Evolutionary conservation across 164 flowering plant genomes (phyloP).

Genomic region (Vitis amurensis): DNA sequence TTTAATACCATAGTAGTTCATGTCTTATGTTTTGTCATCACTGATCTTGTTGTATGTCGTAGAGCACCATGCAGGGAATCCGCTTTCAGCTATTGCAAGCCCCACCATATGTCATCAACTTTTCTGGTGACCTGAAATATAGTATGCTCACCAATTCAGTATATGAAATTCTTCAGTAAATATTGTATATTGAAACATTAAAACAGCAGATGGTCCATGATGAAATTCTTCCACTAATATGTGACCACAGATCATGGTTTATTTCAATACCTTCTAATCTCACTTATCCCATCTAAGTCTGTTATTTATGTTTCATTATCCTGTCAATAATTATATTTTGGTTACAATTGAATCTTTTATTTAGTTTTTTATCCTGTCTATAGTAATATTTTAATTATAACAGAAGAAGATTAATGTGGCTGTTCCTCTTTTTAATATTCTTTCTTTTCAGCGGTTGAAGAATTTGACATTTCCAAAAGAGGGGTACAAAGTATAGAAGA

Average conservation of each 20-base stretch:
- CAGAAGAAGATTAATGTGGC: background rate
- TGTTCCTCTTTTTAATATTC: constrained; percentile 1
- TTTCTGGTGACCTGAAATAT: constrained; percentile 88
- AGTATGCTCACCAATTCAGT: constrained; percentile 40
- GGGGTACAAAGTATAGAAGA: constrained; percentile 36
- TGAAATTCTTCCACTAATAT: too few species aligned
- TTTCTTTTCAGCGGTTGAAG: constrained; percentile 45
- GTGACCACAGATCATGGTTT: background rate
- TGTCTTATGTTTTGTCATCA: constrained; percentile 1
- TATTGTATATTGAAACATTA: background rate
- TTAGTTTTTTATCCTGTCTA: too few species aligned
- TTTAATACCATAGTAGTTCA: background rate
- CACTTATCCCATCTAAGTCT: background rate
- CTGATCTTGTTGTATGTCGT: constrained; percentile 23
- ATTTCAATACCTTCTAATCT: background rate
- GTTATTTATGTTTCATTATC: background rate
- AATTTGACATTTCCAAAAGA: constrained; percentile 30
- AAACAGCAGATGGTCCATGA: background rate
- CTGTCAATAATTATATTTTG: background rate
- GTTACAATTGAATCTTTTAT: background rate
- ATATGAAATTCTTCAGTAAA: background rate
- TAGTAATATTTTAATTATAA: too few species aligned
- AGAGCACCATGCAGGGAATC: constrained; percentile 81
- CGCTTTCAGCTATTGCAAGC: constrained; percentile 86
- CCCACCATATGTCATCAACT: constrained; percentile 64